These are phyloP conservation scores for Diphasiastrum complanatum DNA, from an alignment of 83 land plant species.

Conservation along the genomic window DNA sequence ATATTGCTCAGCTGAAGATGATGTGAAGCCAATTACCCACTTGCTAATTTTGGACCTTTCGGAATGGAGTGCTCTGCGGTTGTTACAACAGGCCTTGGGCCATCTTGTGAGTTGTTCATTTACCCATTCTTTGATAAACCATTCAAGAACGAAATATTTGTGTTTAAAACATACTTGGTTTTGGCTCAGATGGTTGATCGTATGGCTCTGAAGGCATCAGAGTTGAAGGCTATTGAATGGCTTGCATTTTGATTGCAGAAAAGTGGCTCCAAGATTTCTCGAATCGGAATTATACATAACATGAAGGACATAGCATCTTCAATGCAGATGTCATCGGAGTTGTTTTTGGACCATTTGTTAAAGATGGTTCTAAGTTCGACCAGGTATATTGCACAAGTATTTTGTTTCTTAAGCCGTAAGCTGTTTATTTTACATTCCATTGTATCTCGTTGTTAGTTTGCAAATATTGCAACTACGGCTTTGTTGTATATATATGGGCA, in stretches of 20 bases:
- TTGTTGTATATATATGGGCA: no score
- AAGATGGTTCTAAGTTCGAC: conserved; percentile 19
- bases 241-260: conserved; percentile 36
- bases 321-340: background rate
- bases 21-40: conserved; percentile 92
- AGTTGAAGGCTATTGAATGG: no score
- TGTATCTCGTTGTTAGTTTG: no score
- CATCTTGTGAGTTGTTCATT: conserved; percentile 49
- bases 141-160: no score
- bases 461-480: no score
- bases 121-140: no score
- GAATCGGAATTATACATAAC: conserved; percentile 61
- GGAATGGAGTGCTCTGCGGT: conserved; percentile 57
- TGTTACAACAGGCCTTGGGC: conserved; percentile 67
- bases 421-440: no score
- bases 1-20: conserved; percentile 62
- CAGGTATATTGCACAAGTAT: no score
- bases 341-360: conserved; percentile 15
- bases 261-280: conserved; percentile 55
- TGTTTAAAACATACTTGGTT: no score
- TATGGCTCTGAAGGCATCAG: no score
- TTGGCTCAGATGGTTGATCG: no score
- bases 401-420: no score
- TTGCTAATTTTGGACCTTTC: conserved; percentile 58
- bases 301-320: conserved; percentile 17